Base-by-base conservation (phyloP, 768 basidiomycete species). In the Termitomyces titanicus region DNA sequence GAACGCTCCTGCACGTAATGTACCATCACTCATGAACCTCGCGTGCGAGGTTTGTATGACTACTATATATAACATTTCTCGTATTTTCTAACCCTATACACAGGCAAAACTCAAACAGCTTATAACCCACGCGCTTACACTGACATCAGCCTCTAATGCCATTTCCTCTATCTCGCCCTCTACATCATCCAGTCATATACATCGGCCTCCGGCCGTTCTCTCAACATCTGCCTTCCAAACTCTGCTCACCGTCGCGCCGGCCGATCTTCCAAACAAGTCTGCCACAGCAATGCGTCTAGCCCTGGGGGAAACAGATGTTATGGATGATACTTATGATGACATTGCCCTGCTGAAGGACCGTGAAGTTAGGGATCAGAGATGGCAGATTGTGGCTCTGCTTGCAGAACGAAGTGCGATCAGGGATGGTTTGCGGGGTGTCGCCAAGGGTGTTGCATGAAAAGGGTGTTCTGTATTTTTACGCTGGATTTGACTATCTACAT, bases 61-160 rank as follows among this genome's bases (percentile, higher is more conserved):
- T 33, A n/a, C 20, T 27, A 46, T 49, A 10, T 27, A 46, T 49
- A 10, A 12, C 29, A 12, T 18, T n/a, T 1, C 15, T 17, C 20
- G 9, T 40, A 50, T 44, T 37, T 53, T 54, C 31, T 46, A 20
- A 54, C 31, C 54, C 24, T 42, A 27, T 3, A 37, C 33, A 15
- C 57, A 91, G 89, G 88, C 88, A 17, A 89, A 90, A 66, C 77
- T 93, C 4, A 93, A 93, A 64, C 88, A 92, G 55, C 80, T 92
- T 25, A 86, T 93, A 59, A 89, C 86, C 1, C 88, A 88, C 61
- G 88, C 90, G 5, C 69, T 93, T 29, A 86, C 89, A 3, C 73
- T 92, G 10, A 91, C 89, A 2, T 83, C 88, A 0, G 79, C 84
- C 8, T 92, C 90, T 6, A 82, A 86, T 61, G 83, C 88, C 27